Conservation (phyloP, 805 yeast genomes). For the Wickerhamomyces alni region DNA sequence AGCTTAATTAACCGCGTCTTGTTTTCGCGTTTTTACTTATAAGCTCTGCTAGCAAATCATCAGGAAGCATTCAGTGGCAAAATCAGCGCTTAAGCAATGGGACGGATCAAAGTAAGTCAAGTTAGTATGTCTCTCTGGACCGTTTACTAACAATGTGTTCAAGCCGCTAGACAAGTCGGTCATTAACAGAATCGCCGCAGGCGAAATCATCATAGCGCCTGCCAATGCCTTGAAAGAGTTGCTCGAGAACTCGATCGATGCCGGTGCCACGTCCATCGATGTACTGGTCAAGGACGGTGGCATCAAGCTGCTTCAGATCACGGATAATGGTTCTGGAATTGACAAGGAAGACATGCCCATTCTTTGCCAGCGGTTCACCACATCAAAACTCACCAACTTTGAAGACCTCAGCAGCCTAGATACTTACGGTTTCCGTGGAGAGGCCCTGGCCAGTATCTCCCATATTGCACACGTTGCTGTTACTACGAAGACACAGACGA, state of each 20-base stretch:
- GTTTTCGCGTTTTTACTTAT: too few species aligned
- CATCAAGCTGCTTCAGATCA: conserved; percentile 72
- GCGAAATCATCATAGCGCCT: conserved; percentile 91
- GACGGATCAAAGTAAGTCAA: neutral
- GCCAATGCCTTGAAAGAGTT: conserved; percentile 91
- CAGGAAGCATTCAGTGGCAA: neutral
- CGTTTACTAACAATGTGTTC: neutral
- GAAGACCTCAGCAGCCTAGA: conserved; percentile 67
- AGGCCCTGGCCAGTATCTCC: conserved; percentile 91
- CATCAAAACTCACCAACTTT: conserved; percentile 71
- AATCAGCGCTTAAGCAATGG: neutral
- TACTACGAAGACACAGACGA: conserved; percentile 57
- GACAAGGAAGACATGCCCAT: conserved; percentile 63
- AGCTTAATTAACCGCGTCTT: too few species aligned
- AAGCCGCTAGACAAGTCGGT: conserved; percentile 62
- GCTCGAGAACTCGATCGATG: conserved; percentile 90
- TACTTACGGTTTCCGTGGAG: conserved; percentile 95
- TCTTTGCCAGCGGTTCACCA: conserved; percentile 88
- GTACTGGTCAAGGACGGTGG: conserved; percentile 91
- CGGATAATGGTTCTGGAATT: conserved; percentile 89
- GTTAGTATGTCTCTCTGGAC: too few species aligned
- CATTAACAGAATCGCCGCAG: conserved; percentile 92
- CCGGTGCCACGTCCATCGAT: conserved; percentile 68
- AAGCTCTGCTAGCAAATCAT: too few species aligned
- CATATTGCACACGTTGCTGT: conserved; percentile 82